Base-by-base conservation (phyloP, 192 early-diverging fungal species). In the Umbelopsis ramanniana region DNA sequence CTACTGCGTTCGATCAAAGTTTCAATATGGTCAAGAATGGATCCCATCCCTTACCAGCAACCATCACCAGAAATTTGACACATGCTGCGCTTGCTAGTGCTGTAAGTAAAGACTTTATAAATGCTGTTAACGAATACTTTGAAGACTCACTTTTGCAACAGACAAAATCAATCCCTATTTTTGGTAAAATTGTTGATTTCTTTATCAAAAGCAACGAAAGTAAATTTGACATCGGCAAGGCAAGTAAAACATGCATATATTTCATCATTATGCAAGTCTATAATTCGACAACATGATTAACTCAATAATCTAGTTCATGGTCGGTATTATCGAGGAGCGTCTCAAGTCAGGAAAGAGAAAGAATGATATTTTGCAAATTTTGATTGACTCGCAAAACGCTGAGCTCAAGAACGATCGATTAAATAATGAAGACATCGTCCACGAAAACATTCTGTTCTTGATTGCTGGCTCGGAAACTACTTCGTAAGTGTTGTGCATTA, bases 1-100 rank as follows among this genome's bases (percentile, higher is more conserved):
- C 83, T n/a, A 82, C 82, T 0, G 81, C 82, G 17, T 87, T 88
- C 70, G 86, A 86, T 9, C 37, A 70, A 50, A 74, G 83, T 6
- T 88, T 88, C 48, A 67, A 82, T 10, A 85, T 88, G 78, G 52
- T 88, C n/a, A 76, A 83, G 43, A 68, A 74, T 15, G 74, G 72
- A 1, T 37, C 50, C 4, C 82, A 88, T 70, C 78, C 77, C 21
- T 38, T 88, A 4, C 83, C 82, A 8, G 53, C 45, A 19, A 63
- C 57, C 21, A 72, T 79, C 43, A 71, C 22, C 15, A 21, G 70
- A 17, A 29, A 50, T 10, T 60, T 80, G 71, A 33, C 45, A n/a
- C 23, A 23, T 1, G 43, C 46, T 17, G 43, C 71, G 0, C 4
- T 76, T 14, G 26, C 8, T 12, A 9, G 53, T 50, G 24, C 38